Evolutionary conservation across 805 yeast species (phyloP), one percentile per base, ranked within the genome.

Genomic region (Hanseniaspora valbyensis): DNA sequence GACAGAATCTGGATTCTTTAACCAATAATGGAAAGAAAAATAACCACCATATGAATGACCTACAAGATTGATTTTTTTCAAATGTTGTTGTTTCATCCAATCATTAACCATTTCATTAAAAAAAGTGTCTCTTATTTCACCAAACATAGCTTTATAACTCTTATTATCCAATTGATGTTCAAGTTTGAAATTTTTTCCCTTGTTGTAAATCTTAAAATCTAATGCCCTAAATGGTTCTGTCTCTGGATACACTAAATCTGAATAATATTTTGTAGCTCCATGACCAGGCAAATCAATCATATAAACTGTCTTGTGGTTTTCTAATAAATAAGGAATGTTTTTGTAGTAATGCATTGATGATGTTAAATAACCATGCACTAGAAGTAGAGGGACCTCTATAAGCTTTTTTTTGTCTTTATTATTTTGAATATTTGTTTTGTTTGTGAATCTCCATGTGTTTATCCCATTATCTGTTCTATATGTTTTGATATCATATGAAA

Each of bases 291-390:
- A 62, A 59, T 84, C 95, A 21, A 84, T 68, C 0, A 86, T 80
- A 61, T 80, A 87, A 30, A 84, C 59, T 39, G 74, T 80, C 1
- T 77, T 76, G 9, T 81, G 66, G 4, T 67, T 53, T 44, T 53
- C 59, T 3, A 75, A 61, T 44, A 82, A 63, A 0, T 64, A 69
- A 42, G 74, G 75, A 55, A 85, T 76, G 60, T 85, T 90, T 54
- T 81, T 76, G 59, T 81, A 75, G 58, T 78, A 90, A 50, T 87
- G 79, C 24, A 94, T 90, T 13, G 88, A 74, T 1, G 95, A 85
- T 0, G 97, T 95, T 1, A 95, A 96, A 61, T 87, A 88, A 0
- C 98, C 98, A 64, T 90, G 98, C 4, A 92, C 66, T 54, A 90
- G 64, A 2, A 92, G 55, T 3, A 71, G 62, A 2, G 74, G 73